Base-by-base conservation (phyloP, 139 green algal species). In the Coccomyxa sp. region DNA sequence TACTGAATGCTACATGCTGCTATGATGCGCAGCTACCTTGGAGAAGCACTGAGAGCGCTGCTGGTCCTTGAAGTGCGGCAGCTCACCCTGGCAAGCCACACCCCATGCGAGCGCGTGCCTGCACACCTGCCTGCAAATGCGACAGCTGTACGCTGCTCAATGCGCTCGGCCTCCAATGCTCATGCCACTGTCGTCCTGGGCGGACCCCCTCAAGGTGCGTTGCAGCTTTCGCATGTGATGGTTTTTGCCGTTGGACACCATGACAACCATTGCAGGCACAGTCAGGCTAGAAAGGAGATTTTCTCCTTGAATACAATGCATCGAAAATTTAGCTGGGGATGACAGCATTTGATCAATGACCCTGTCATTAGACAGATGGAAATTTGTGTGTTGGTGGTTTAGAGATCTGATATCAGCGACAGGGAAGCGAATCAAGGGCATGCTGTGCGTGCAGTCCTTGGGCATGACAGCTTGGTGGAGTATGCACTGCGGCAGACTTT, bases 41-140 rank as follows among this genome's bases (percentile, higher is more conserved):
- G 94, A 9, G 90, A 97, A 78, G 91, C 90, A 13, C 90, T 98
- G 79, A 80, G 94, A 13, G 94, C 88, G 21, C 76, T 97, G 86
- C 87, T 97, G 71, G 89, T 95, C 51, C 84, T 91, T 81, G 92
- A 95, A 79, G 84, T 89, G 30, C 82, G 88, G 31, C 27, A 32
- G 27, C 28, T 81, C 32, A 68, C 38, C 23, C 81, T 97, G 13
- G 15, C 88, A 0, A 60, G 57, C 14, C 38, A 84, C 13, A 78
- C 63, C 0, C 87, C 86, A 0, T 87, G 84, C 27, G 74, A 82
- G 17, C 82, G 87, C 66, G 59, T 88, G n/a, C 94, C 94, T 17
- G 88, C 89, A 45, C 92, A 95, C 82, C 85, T 97, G 77, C 88
- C 91, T 32, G 16, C 77, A 11, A 90, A 92, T 63, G 93, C 88